These are phyloP conservation scores for Diaporthe helianthi DNA, from an alignment of 2,329 filamentous ascomycete genomes.

Conservation along the genomic window DNA sequence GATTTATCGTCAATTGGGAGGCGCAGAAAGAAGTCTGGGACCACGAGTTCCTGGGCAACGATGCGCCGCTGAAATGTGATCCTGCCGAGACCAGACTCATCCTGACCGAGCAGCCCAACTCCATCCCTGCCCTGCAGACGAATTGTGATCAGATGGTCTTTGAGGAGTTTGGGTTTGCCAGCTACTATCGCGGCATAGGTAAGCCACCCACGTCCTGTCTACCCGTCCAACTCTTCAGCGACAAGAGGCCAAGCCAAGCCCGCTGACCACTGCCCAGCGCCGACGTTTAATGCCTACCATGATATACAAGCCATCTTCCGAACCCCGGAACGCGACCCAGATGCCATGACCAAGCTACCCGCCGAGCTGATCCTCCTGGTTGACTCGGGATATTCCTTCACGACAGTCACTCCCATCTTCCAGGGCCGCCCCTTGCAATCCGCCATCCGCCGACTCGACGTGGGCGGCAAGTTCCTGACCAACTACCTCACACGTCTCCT, in stretches of 20 bases:
- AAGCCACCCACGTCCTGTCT: constrained; percentile 37
- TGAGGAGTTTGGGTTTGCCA: constrained; percentile 93
- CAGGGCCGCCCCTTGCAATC: constrained; percentile 80
- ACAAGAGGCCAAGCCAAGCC: background rate
- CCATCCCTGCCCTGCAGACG: constrained; percentile 78
- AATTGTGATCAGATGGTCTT: constrained; percentile 98
- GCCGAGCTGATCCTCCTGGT: constrained; percentile 86
- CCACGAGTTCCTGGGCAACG: constrained; percentile 78
- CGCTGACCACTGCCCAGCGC: constrained; percentile 54
- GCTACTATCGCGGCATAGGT: constrained; percentile 81
- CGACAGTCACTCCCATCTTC: constrained; percentile 86
- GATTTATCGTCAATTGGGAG: constrained; percentile 97
- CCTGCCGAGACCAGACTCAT: constrained; percentile 84
- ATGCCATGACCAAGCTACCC: constrained; percentile 51
- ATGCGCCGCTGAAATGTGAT: constrained; percentile 72
- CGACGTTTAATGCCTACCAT: constrained; percentile 82
- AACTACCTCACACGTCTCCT: constrained; percentile 91
- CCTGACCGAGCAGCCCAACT: constrained; percentile 85
- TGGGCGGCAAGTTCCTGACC: constrained; percentile 91
- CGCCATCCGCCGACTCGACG: constrained; percentile 82
- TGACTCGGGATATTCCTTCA: constrained; percentile 92
- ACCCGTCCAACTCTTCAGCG: background rate
- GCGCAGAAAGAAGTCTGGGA: constrained; percentile 96
- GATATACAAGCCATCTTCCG: constrained; percentile 75
- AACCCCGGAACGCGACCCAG: constrained; percentile 56